Conservation (phyloP, 495 filamentous ascomycete genomes). For the Aspergillus hancockii region DNA sequence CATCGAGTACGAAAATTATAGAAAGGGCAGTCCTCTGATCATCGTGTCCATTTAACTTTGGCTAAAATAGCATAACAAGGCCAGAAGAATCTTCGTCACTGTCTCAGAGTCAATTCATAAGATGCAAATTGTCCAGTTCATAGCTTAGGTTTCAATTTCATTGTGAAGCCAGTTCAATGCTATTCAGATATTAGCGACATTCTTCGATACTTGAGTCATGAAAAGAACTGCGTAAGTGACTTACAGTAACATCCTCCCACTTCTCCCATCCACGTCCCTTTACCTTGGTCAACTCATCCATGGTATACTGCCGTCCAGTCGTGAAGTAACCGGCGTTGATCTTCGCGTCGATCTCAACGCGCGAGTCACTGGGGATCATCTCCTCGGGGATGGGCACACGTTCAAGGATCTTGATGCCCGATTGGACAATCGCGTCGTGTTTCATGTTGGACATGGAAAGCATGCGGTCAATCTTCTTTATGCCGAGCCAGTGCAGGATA, state of each 20-base stretch:
- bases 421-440: slow-evolving; percentile 94
- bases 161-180: not conserved
- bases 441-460: slow-evolving; percentile 99
- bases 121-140: not conserved
- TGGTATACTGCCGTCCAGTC: slow-evolving; percentile 86
- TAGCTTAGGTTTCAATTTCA: not conserved
- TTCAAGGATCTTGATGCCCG: slow-evolving; percentile 93
- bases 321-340: slow-evolving; percentile 96
- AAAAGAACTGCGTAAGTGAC: slow-evolving; percentile 12
- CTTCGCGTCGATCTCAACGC: slow-evolving; percentile 98
- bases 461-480: slow-evolving; percentile 98
- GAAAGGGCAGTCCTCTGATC: too few species aligned
- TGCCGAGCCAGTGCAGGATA: slow-evolving; percentile 96
- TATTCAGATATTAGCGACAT: not conserved
- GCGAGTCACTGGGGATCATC: slow-evolving; percentile 91
- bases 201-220: not conserved
- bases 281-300: slow-evolving; percentile 81
- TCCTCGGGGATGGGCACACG: slow-evolving; percentile 91
- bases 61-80: too few species aligned
- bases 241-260: slow-evolving; percentile 58
- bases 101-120: too few species aligned
- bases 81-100: too few species aligned
- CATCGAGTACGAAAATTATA: too few species aligned
- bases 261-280: slow-evolving; percentile 94
- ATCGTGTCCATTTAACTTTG: too few species aligned